These are phyloP conservation scores for Coriolopsis trogii DNA, from an alignment of 1,284 basidiomycete species.

Conservation along the genomic window DNA sequence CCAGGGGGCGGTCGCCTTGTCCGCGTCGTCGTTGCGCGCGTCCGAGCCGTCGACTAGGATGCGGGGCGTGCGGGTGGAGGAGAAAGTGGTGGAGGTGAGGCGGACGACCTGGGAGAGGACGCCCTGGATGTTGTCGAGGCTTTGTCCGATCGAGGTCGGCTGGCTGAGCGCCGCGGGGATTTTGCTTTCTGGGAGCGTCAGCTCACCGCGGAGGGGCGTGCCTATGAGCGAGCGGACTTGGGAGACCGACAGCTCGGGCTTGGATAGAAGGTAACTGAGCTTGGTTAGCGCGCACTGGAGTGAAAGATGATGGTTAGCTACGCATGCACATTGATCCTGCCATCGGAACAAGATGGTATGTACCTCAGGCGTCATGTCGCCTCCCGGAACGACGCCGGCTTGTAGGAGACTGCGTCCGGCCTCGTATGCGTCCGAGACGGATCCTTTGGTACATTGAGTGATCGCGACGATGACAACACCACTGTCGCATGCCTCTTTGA, in stretches of 20 bases:
- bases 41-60: conserved; percentile 42
- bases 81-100: conserved; percentile 50
- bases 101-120: conserved; percentile 70
- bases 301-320: not conserved
- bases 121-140: conserved; percentile 62
- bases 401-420: conserved; percentile 76
- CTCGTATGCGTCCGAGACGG: conserved; percentile 81
- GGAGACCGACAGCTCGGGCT: conserved; percentile 68
- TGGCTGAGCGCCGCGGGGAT: conserved; percentile 42
- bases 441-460: conserved; percentile 85
- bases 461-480: conserved; percentile 91
- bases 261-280: conserved; percentile 86
- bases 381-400: conserved; percentile 77
- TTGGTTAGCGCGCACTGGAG: conserved; percentile 84
- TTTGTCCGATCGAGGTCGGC: conserved; percentile 46
- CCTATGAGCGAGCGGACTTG: conserved; percentile 81
- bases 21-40: conserved; percentile 38
- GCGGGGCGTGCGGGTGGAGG: conserved; percentile 41
- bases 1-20: conserved; percentile 71
- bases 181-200: conserved; percentile 55
- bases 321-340: not conserved
- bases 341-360: conserved; percentile 11
- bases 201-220: conserved; percentile 84
- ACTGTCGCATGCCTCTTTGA: conserved; percentile 80
- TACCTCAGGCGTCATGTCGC: conserved; percentile 95